Percentiles rank a stretch among this genome's conserved stretches.
Evolutionary conservation across 2,329 filamentous ascomycete species (phyloP).

Genomic region (Fusarium beomiforme): DNA sequence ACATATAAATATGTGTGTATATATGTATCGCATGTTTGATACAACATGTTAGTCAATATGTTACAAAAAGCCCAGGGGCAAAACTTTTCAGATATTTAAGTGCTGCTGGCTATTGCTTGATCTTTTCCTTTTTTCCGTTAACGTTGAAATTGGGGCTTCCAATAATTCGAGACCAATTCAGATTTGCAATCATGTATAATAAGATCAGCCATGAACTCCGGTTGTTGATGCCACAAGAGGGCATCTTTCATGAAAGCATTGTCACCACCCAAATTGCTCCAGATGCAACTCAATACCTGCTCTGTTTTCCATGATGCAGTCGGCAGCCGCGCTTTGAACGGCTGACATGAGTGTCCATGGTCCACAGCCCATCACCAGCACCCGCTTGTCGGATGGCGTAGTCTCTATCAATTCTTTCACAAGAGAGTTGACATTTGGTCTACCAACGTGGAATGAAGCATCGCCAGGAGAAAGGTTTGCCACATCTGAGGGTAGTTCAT

Average conservation of each 20-base stretch:
- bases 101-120: not conserved
- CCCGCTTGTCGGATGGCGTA: slow-evolving; percentile 44
- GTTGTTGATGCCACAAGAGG: not conserved
- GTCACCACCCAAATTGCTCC: slow-evolving; percentile 58
- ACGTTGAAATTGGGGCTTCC: not conserved
- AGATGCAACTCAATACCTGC: slow-evolving; percentile 60
- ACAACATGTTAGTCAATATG: slow-evolving; percentile 17
- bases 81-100: not conserved
- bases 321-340: slow-evolving; percentile 54
- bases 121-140: not conserved
- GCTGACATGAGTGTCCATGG: slow-evolving; percentile 54
- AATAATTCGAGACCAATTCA: not conserved
- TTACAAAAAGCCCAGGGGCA: slow-evolving; percentile 25
- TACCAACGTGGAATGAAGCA: slow-evolving; percentile 44
- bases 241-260: too few species aligned
- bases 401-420: slow-evolving; percentile 47
- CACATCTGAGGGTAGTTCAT: slow-evolving; percentile 10
- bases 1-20: slow-evolving; percentile 12
- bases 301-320: slow-evolving; percentile 52
- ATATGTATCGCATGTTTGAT: not conserved
- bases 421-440: slow-evolving; percentile 52
- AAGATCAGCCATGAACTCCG: not conserved
- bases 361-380: slow-evolving; percentile 59
- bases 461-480: not conserved
- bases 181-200: not conserved